Conservation (phyloP, 2,329 filamentous ascomycete genomes). For the Fusarium sp. region DNA sequence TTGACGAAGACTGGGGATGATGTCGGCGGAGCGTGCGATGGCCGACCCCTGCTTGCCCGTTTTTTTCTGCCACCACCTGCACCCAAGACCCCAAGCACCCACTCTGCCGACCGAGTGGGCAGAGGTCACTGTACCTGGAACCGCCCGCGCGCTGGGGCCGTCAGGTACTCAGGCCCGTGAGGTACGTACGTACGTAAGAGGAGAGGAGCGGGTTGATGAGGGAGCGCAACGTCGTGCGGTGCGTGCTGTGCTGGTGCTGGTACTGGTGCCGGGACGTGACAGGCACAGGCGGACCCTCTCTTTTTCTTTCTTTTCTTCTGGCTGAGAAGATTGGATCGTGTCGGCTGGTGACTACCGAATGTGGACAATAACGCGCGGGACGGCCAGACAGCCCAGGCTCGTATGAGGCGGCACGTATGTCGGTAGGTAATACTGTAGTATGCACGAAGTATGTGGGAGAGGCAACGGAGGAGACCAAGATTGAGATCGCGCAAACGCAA, state of each 20-base stretch:
- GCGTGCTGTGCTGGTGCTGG: neutral
- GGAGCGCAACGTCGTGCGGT: neutral
- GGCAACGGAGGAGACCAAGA: neutral
- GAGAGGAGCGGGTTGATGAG: neutral
- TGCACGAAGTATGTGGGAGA: neutral
- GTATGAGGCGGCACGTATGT: slow-evolving; percentile 11
- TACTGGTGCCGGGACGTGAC: neutral
- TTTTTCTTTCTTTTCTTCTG: slow-evolving; percentile 5
- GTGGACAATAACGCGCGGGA: slow-evolving; percentile 22
- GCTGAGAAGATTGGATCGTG: slow-evolving; percentile 21
- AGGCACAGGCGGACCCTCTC: neutral
- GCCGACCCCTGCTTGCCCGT: slow-evolving; percentile 39
- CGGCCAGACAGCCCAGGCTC: slow-evolving; percentile 7
- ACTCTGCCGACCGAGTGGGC: slow-evolving; percentile 30
- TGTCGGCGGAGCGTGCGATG: slow-evolving; percentile 33
- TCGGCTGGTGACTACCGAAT: slow-evolving; percentile 32
- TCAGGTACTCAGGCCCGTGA: slow-evolving; percentile 27
- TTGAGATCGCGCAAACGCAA: slow-evolving; percentile 10
- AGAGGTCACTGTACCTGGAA: slow-evolving; percentile 43
- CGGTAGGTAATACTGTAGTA: neutral
- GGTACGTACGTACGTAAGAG: neutral
- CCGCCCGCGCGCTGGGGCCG: slow-evolving; percentile 31
- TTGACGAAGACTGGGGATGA: slow-evolving; percentile 41
- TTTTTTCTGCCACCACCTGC: slow-evolving; percentile 37
- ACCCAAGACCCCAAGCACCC: slow-evolving; percentile 20